phyloP scores from a whole-genome alignment of 2,329 filamentous ascomycete genomes.

The Helotiales sp. region DNA sequence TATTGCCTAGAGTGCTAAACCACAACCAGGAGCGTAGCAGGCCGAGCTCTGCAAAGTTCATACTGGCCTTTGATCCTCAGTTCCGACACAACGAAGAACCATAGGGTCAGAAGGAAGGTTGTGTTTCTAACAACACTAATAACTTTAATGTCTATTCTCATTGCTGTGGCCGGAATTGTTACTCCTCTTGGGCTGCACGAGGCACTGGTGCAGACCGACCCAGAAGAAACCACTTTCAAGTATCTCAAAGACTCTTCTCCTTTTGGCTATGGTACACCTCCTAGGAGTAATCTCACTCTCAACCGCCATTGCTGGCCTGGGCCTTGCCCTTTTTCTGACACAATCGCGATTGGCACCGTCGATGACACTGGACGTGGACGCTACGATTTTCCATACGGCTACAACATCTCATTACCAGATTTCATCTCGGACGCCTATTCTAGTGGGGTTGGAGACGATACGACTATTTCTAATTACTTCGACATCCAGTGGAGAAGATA shows the following conservation, averaged over 20 bases:
- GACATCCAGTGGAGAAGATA: conserved; percentile 39
- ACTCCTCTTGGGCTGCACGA: conserved; percentile 48
- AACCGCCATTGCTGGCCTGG: conserved; percentile 34
- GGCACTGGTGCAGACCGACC: conserved; percentile 31
- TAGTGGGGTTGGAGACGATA: conserved; percentile 36
- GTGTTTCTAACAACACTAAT: conserved; percentile 29
- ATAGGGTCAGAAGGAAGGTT: conserved; percentile 35
- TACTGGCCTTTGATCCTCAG: conserved; percentile 44
- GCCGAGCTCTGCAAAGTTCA: conserved; percentile 39
- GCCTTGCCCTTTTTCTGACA: conserved; percentile 28
- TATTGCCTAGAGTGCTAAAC: not conserved
- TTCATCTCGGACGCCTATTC: conserved; percentile 39
- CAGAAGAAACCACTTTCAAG: conserved; percentile 33
- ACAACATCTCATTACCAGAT: conserved; percentile 34
- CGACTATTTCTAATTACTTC: conserved; percentile 43
- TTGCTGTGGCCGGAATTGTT: conserved; percentile 44
- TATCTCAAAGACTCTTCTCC: conserved; percentile 41
- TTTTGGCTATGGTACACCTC: conserved; percentile 41
- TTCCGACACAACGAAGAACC: conserved; percentile 38
- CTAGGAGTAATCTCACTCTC: conserved; percentile 35
- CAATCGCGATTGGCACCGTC: conserved; percentile 12
- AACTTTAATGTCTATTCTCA: conserved; percentile 34
- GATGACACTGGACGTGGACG: conserved; percentile 26
- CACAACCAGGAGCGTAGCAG: conserved; percentile 37
- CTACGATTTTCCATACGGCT: conserved; percentile 18